Conservation (phyloP, 768 basidiomycete genomes). For the Tremella fuciformis region DNA sequence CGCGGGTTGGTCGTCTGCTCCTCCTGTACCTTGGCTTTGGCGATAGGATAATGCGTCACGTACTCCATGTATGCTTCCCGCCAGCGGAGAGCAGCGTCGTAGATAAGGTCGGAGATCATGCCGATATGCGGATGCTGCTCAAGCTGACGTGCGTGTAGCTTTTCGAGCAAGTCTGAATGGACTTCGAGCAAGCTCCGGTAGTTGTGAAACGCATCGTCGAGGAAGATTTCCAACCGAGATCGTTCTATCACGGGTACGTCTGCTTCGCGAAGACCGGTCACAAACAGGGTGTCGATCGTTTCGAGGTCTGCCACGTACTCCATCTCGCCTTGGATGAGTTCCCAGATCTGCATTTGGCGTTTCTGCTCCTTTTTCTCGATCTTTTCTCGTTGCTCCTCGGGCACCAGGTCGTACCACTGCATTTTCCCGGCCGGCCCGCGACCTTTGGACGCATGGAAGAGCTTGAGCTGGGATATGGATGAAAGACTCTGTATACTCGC, state of each 20-base stretch:
- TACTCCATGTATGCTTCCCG: constrained; percentile 52
- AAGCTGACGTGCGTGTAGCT: constrained; percentile 47
- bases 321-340: constrained; percentile 94
- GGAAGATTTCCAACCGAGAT: constrained; percentile 68
- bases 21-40: constrained; percentile 50
- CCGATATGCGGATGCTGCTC: constrained; percentile 52
- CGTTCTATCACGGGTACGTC: constrained; percentile 62
- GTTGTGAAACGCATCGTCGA: constrained; percentile 86
- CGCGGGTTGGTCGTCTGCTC: constrained; percentile 40
- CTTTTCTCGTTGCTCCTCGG: constrained; percentile 61
- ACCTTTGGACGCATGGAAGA: constrained; percentile 87
- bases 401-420: constrained; percentile 87
- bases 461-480: constrained; percentile 72
- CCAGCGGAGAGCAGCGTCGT: constrained; percentile 52
- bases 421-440: constrained; percentile 73
- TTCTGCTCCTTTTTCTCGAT: constrained; percentile 74
- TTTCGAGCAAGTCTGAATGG: constrained; percentile 44
- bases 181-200: constrained; percentile 62
- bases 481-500: constrained; percentile 79
- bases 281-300: constrained; percentile 80
- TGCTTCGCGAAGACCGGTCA: constrained; percentile 50
- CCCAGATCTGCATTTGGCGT: constrained; percentile 89
- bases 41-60: constrained; percentile 52
- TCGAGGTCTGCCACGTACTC: constrained; percentile 88
- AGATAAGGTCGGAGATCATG: constrained; percentile 50